Percentiles rank a stretch among this genome's conserved stretches.
Evolutionary conservation across 2,329 filamentous ascomycete genomes (phyloP).

Genomic region (Trichoderma sp.): DNA sequence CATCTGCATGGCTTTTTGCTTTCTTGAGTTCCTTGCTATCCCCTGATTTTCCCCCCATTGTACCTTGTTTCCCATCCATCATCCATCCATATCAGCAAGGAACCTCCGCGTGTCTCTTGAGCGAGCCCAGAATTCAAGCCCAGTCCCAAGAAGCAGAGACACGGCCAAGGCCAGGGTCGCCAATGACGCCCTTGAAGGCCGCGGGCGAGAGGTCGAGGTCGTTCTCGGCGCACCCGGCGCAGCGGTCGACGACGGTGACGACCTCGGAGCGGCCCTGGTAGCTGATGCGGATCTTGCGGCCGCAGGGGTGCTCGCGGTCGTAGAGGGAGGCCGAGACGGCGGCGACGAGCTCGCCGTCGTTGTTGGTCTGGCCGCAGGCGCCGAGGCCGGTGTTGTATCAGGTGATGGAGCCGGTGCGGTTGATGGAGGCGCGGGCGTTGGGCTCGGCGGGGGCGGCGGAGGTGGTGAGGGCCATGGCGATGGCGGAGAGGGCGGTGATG

Average conservation of each 20-base stretch:
- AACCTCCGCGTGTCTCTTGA: not conserved
- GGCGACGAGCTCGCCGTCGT: constrained; percentile 60
- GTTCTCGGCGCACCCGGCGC: constrained; percentile 50
- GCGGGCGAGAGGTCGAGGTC: constrained; percentile 54
- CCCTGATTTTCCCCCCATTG: not conserved
- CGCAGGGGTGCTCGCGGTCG: constrained; percentile 63
- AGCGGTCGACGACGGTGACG: constrained; percentile 70
- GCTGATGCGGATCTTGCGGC: constrained; percentile 63
- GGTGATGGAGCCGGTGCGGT: constrained; percentile 31
- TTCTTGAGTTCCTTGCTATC: not conserved
- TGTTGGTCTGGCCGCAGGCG: constrained; percentile 65
- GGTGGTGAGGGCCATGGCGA: constrained; percentile 21
- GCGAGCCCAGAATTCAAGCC: constrained; percentile 26
- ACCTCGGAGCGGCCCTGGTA: constrained; percentile 53
- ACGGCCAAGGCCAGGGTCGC: constrained; percentile 35
- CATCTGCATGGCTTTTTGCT: not conserved
- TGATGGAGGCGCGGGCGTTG: not conserved
- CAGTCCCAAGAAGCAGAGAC: constrained; percentile 36
- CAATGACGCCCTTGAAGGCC: constrained; percentile 51
- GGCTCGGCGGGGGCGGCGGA: constrained; percentile 23
- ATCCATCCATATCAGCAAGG: not conserved
- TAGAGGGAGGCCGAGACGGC: constrained; percentile 69
- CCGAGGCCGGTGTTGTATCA: constrained; percentile 69
- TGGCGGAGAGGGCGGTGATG: not conserved
- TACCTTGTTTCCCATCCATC: not conserved